These are phyloP conservation scores for Arthrinium puccinioides DNA, from an alignment of 2,329 filamentous ascomycete species.

Conservation along the genomic window DNA sequence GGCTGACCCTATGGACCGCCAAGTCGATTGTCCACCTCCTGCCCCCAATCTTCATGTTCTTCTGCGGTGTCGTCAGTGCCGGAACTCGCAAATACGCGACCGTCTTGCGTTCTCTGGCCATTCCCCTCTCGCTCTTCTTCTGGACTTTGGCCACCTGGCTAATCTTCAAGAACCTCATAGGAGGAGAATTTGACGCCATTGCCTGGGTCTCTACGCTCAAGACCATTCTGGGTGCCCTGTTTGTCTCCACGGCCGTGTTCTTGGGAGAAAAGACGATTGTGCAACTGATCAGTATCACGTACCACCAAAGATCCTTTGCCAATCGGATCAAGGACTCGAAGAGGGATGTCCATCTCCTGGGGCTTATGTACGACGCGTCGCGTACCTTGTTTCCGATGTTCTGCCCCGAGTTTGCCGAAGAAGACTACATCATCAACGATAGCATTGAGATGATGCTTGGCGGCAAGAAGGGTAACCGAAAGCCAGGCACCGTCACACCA, in stretches of 20 bases:
- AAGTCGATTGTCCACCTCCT: conserved; percentile 57
- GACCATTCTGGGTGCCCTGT: conserved; percentile 57
- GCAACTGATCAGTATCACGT: conserved; percentile 77
- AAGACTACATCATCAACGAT: conserved; percentile 88
- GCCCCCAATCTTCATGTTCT: conserved; percentile 59
- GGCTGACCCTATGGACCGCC: conserved; percentile 59
- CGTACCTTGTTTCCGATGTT: conserved; percentile 85
- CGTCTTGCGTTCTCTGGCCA: conserved; percentile 56
- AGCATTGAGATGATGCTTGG: conserved; percentile 64
- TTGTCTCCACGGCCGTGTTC: conserved; percentile 63
- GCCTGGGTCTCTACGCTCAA: conserved; percentile 52
- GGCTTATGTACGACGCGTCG: conserved; percentile 85
- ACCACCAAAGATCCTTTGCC: conserved; percentile 78
- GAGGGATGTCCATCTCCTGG: conserved; percentile 72
- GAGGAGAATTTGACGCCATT: conserved; percentile 24
- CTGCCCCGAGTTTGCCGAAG: conserved; percentile 81
- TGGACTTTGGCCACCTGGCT: conserved; percentile 59
- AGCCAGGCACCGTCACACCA: conserved; percentile 60
- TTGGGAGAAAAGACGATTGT: conserved; percentile 73
- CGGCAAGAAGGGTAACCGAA: conserved; percentile 40
- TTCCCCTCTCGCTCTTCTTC: conserved; percentile 61
- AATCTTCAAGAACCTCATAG: conserved; percentile 52
- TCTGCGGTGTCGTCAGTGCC: conserved; percentile 61
- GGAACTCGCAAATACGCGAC: conserved; percentile 65
- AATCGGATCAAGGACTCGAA: conserved; percentile 85